phyloP scores from a whole-genome alignment of 1,284 basidiomycete species.

The Tilletia walkeri region DNA sequence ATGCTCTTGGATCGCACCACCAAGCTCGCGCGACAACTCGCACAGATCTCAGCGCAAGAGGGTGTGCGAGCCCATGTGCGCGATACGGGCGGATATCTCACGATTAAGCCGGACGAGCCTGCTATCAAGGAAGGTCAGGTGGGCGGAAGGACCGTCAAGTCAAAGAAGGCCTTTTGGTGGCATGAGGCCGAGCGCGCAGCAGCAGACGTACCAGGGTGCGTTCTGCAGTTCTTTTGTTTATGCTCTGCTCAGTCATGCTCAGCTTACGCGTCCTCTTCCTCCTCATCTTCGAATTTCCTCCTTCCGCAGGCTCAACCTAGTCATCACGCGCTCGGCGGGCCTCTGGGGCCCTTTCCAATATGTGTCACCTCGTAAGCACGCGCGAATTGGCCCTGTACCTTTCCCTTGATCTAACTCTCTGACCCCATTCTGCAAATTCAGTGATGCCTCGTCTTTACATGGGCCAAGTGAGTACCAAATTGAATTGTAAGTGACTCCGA shows the following conservation, averaged over 20 bases:
- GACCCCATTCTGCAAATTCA: background rate
- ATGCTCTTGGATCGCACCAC: constrained; percentile 36
- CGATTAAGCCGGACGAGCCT: constrained; percentile 31
- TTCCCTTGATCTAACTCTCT: background rate
- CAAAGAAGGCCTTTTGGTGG: constrained; percentile 34
- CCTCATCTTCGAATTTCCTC: no score
- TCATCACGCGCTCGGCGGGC: constrained; percentile 36
- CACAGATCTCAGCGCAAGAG: constrained; percentile 24
- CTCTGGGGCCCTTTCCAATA: constrained; percentile 36
- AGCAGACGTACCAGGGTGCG: constrained; percentile 26
- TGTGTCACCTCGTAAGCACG: constrained; percentile 21
- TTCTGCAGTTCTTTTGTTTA: background rate
- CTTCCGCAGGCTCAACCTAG: constrained; percentile 27
- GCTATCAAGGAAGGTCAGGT: constrained; percentile 24
- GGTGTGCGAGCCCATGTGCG: constrained; percentile 38
- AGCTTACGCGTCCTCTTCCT: no score
- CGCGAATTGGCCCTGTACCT: constrained; percentile 10
- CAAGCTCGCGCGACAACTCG: constrained; percentile 33
- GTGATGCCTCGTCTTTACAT: constrained; percentile 16
- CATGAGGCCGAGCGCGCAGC: constrained; percentile 42
- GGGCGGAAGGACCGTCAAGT: constrained; percentile 21
- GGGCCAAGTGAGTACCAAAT: constrained; percentile 9
- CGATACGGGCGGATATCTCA: constrained; percentile 35
- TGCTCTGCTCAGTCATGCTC: background rate
- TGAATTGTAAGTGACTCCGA: no score